Evolutionary conservation across 2,329 filamentous ascomycete genomes (phyloP).

Genomic region (Aspergillus glaucus): DNA sequence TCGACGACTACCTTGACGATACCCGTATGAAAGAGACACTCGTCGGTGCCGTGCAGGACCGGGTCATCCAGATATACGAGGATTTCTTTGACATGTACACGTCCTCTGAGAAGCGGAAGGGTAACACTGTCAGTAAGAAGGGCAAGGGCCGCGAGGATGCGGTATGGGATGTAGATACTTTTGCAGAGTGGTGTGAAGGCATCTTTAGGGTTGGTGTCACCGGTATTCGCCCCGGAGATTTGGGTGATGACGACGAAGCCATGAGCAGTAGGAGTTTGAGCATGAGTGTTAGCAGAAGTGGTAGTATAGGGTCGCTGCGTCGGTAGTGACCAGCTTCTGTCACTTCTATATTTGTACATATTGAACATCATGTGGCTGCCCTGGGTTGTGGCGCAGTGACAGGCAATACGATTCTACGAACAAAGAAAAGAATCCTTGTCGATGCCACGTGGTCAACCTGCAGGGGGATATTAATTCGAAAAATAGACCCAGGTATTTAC

Average conservation of each 20-base stretch:
- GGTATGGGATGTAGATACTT: conserved; percentile 60
- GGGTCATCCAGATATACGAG: conserved; percentile 57
- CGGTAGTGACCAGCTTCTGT: background rate
- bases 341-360: background rate
- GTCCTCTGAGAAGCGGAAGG: conserved; percentile 34
- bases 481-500: too few species aligned
- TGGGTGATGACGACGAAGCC: conserved; percentile 6
- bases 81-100: conserved; percentile 54
- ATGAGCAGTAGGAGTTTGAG: conserved; percentile 8
- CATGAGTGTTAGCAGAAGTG: conserved; percentile 7
- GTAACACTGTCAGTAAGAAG: conserved; percentile 38
- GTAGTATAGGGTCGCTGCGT: conserved; percentile 5
- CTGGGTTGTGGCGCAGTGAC: too few species aligned
- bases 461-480: too few species aligned
- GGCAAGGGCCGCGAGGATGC: conserved; percentile 57
- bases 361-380: too few species aligned
- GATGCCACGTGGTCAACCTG: too few species aligned
- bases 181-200: conserved; percentile 55
- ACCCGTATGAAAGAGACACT: conserved; percentile 60
- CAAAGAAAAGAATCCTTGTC: too few species aligned
- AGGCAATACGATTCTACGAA: too few species aligned
- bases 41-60: conserved; percentile 59
- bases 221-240: conserved; percentile 18
- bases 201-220: conserved; percentile 52
- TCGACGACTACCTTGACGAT: conserved; percentile 60